Percentiles rank a stretch among this genome's conserved stretches.
phyloP scores from a whole-genome alignment of 306 rosid genomes.

The Pyrus bretschneideri region DNA sequence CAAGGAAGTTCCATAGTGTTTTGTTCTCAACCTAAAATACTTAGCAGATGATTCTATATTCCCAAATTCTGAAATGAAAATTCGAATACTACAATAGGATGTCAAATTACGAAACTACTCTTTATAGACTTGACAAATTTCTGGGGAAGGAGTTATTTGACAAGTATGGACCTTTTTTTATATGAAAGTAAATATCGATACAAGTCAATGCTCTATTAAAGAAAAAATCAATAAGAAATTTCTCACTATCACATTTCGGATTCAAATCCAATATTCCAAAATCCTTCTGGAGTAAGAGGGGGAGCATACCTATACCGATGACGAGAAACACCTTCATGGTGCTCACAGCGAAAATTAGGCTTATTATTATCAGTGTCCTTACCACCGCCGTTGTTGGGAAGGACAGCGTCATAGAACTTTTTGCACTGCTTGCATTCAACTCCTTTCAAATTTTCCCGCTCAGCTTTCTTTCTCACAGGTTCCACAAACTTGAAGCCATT shows the following conservation, averaged over 20 bases:
- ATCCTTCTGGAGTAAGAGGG: constrained; percentile 95
- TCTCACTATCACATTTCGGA: constrained; percentile 53
- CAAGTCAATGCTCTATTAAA: neutral
- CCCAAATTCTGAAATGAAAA: neutral
- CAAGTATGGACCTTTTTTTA: neutral
- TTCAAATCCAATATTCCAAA: constrained; percentile 97
- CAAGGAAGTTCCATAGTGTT: too few relatives aligned
- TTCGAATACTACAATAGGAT: neutral
- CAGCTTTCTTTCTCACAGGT: constrained; percentile 90
- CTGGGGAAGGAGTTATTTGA: neutral
- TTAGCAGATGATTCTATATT: neutral
- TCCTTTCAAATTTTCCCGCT: constrained; percentile 81
- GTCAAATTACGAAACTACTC: neutral
- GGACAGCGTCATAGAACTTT: constrained; percentile 88
- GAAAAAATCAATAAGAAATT: neutral
- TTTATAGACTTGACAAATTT: neutral
- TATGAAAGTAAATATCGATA: constrained; percentile 2
- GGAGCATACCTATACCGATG: constrained; percentile 89
- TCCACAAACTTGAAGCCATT: constrained; percentile 71
- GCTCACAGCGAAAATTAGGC: constrained; percentile 67
- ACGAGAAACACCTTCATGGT: constrained; percentile 94
- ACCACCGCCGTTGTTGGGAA: constrained; percentile 44
- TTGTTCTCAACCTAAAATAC: too few relatives aligned
- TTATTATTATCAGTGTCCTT: constrained; percentile 31
- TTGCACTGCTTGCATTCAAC: constrained; percentile 90